Evolutionary conservation across 441 rosid genomes (phyloP).

Genomic region (Eutrema salsugineum): DNA sequence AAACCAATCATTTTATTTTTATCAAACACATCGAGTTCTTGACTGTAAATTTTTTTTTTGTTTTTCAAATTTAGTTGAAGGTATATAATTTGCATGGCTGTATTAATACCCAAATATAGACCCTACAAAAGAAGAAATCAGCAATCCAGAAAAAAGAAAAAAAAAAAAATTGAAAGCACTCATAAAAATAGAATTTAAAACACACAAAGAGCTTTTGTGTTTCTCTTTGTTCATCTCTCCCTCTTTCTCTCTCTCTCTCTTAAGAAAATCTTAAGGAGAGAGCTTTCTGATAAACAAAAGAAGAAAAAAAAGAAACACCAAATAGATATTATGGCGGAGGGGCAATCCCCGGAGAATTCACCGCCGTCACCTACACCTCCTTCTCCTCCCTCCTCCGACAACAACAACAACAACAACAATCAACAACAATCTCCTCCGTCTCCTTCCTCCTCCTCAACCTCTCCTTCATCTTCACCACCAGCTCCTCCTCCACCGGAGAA

Average conservation of each 20-base stretch:
- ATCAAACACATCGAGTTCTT: not conserved
- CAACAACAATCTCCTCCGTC: constrained; percentile 31
- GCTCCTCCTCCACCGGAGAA: constrained; percentile 20
- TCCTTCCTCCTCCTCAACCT: constrained; percentile 28
- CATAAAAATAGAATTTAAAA: constrained; percentile 22
- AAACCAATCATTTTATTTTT: constrained; percentile 8
- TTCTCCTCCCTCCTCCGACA: constrained; percentile 18
- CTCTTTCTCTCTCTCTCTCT: constrained; percentile 12
- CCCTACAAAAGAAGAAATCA: constrained; percentile 22
- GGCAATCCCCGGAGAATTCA: constrained; percentile 37
- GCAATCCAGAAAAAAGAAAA: not conserved
- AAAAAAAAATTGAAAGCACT: not conserved
- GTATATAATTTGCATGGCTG: constrained; percentile 28
- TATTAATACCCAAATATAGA: constrained; percentile 24
- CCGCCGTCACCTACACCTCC: constrained; percentile 35
- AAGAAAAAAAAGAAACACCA: not conserved
- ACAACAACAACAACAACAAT: not conserved
- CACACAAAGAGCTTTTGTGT: constrained; percentile 25
- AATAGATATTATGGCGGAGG: constrained; percentile 36
- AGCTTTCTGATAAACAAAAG: not conserved
- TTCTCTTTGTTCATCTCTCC: constrained; percentile 13
- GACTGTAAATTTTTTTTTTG: not conserved
- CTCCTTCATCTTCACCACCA: constrained; percentile 29
- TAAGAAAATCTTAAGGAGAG: constrained; percentile 15
- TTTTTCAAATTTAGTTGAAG: constrained; percentile 15